Evolutionary conservation across 1,139 yeast species (phyloP).

Genomic region (Ogataea hybrid): DNA sequence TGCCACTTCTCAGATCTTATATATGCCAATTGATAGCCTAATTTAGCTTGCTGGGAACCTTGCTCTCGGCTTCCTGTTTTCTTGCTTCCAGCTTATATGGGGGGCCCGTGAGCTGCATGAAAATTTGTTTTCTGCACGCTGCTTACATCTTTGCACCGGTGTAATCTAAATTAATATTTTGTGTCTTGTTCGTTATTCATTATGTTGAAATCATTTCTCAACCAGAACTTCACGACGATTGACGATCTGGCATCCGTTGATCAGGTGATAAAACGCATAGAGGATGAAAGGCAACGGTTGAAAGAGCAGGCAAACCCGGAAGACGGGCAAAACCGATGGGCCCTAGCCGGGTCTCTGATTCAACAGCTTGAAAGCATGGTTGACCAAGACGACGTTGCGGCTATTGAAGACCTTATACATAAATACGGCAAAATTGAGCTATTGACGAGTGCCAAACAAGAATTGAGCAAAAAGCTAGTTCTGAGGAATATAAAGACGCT

Average conservation of each 20-base stretch:
- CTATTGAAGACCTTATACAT: constrained; percentile 24
- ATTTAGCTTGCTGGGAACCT: not conserved
- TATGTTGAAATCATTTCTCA: constrained; percentile 19
- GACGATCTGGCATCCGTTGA: constrained; percentile 18
- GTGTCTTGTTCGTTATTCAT: not conserved
- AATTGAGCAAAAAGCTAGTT: constrained; percentile 17
- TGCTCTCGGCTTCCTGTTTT: constrained; percentile 3
- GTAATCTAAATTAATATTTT: not conserved
- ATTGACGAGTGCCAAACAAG: constrained; percentile 23
- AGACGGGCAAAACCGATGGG: not conserved
- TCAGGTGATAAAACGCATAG: constrained; percentile 12
- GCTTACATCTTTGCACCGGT: constrained; percentile 3
- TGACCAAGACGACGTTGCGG: constrained; percentile 10
- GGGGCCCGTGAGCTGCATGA: not conserved
- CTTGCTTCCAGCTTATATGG: constrained; percentile 1
- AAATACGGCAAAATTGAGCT: constrained; percentile 33
- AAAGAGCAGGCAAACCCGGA: not conserved
- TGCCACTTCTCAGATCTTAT: not conserved
- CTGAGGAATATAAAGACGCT: constrained; percentile 10
- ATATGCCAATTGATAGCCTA: not conserved
- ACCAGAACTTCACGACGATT: constrained; percentile 14
- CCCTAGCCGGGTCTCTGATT: constrained; percentile 1
- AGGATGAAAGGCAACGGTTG: constrained; percentile 6
- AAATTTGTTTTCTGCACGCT: not conserved
- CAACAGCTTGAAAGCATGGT: constrained; percentile 2